These are phyloP conservation scores for Diaporthe sp. DNA, from an alignment of 2,329 filamentous ascomycete species.

Conservation along the genomic window DNA sequence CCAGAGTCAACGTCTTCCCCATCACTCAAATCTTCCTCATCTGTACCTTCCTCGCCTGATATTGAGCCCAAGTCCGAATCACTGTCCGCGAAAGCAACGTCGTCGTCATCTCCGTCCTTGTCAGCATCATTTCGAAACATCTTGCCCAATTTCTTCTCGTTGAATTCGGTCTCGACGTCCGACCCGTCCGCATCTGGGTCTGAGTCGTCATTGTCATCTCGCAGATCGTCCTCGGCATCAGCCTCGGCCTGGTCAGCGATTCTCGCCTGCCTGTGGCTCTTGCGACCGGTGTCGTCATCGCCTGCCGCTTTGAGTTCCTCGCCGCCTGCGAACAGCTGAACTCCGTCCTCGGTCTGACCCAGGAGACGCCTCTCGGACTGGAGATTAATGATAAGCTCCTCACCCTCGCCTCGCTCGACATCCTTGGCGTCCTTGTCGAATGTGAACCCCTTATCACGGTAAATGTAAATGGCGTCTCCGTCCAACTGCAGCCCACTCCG, in stretches of 20 bases:
- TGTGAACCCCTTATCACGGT: slow-evolving; percentile 75
- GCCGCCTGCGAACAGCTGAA: slow-evolving; percentile 87
- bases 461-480: slow-evolving; percentile 95
- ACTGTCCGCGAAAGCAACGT: slow-evolving; percentile 92
- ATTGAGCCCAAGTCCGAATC: slow-evolving; percentile 96
- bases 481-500: slow-evolving; percentile 96
- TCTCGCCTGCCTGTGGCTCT: slow-evolving; percentile 67
- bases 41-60: slow-evolving; percentile 62
- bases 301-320: slow-evolving; percentile 70
- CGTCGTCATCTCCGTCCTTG: slow-evolving; percentile 67
- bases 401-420: slow-evolving; percentile 87
- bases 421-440: slow-evolving; percentile 77
- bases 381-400: slow-evolving; percentile 91
- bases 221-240: slow-evolving; percentile 59
- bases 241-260: slow-evolving; percentile 70
- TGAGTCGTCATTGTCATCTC: slow-evolving; percentile 61
- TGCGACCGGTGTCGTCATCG: slow-evolving; percentile 70
- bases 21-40: slow-evolving; percentile 62
- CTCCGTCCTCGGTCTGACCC: slow-evolving; percentile 82
- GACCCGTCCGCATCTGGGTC: slow-evolving; percentile 65
- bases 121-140: slow-evolving; percentile 66
- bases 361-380: slow-evolving; percentile 85
- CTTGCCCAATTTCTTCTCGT: slow-evolving; percentile 68
- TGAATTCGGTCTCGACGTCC: slow-evolving; percentile 66
- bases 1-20: slow-evolving; percentile 61